Conservation (phyloP, 176 grass and related monocot genomes). For the Ensete ventricosum region DNA sequence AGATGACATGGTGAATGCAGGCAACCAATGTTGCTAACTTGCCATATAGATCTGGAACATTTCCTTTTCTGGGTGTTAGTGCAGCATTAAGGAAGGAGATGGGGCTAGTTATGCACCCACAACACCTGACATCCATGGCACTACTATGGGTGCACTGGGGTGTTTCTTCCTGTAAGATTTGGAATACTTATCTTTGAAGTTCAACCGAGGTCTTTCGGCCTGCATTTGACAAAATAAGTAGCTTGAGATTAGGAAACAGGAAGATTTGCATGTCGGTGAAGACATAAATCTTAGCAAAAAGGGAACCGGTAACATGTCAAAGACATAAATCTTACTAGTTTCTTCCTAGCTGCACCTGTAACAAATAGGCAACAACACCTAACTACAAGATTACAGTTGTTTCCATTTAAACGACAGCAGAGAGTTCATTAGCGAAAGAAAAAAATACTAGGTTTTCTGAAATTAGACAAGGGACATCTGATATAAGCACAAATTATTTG, state of each 20-base stretch:
- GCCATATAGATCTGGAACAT: background rate
- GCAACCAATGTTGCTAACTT: background rate
- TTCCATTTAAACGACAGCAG: too few species aligned
- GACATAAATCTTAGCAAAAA: too few species aligned
- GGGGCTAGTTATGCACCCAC: background rate
- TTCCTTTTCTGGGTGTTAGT: conserved; percentile 1
- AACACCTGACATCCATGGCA: conserved; percentile 23
- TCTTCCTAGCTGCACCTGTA: too few species aligned
- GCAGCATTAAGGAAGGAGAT: background rate
- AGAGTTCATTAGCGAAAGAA: too few species aligned
- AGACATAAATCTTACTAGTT: too few species aligned
- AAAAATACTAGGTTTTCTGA: too few species aligned
- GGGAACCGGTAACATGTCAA: too few species aligned
- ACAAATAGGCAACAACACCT: too few species aligned
- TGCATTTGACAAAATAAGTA: background rate
- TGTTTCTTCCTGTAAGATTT: conserved; percentile 10
- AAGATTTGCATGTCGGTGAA: background rate
- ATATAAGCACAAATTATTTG: too few species aligned
- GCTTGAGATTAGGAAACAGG: background rate
- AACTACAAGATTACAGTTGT: too few species aligned
- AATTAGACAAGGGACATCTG: too few species aligned
- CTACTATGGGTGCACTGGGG: conserved; percentile 9
- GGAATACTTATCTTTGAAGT: conserved; percentile 25
- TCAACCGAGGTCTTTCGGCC: conserved; percentile 13
- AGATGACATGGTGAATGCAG: too few species aligned